Evolutionary conservation across 352 stramenopile species (phyloP).

Genomic region (Sclerospora graminicola): DNA sequence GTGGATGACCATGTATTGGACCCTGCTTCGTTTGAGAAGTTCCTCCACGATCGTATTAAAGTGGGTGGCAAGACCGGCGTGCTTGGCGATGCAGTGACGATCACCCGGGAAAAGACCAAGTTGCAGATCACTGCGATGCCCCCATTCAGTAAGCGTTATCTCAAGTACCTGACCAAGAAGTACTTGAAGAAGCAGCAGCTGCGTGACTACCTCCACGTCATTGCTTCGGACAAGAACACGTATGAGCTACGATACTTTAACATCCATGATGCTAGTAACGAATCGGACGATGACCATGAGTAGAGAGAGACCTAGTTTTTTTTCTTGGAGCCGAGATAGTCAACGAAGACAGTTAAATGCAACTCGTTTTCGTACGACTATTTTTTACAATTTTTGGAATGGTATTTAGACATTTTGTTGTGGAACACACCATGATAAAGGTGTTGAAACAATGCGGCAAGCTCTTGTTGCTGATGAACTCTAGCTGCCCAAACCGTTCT

Average conservation of each 20-base stretch:
- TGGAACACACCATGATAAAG: too few relatives aligned
- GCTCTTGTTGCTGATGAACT: constrained; percentile 9
- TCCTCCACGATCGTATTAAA: constrained; percentile 99
- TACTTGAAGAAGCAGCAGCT: constrained; percentile 99
- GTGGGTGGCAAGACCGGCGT: constrained; percentile 97
- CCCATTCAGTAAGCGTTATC: constrained; percentile 97
- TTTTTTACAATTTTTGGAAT: too few relatives aligned
- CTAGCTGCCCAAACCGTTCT: constrained; percentile 18
- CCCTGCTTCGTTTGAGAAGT: constrained; percentile 99
- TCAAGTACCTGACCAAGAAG: constrained; percentile 99
- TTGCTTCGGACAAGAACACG: constrained; percentile 97
- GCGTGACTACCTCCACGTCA: constrained; percentile 99
- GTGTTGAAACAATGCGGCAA: constrained; percentile 2
- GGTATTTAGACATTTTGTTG: too few relatives aligned
- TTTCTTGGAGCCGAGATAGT: neutral
- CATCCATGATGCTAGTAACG: constrained; percentile 91
- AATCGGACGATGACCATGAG: constrained; percentile 83
- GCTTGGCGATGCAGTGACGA: constrained; percentile 91
- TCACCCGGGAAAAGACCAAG: constrained; percentile 95
- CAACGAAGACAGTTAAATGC: neutral
- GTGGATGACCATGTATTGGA: constrained; percentile 99
- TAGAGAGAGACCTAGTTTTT: constrained; percentile 28
- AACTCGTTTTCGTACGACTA: constrained; percentile 3
- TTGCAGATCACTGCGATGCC: constrained; percentile 91
- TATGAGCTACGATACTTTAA: constrained; percentile 99